A percentile compares a stretch with the other conserved stretches of the same genome.
phyloP scores from a whole-genome alignment of 1,284 basidiomycete genomes.

The Acaromyces ingoldii region DNA sequence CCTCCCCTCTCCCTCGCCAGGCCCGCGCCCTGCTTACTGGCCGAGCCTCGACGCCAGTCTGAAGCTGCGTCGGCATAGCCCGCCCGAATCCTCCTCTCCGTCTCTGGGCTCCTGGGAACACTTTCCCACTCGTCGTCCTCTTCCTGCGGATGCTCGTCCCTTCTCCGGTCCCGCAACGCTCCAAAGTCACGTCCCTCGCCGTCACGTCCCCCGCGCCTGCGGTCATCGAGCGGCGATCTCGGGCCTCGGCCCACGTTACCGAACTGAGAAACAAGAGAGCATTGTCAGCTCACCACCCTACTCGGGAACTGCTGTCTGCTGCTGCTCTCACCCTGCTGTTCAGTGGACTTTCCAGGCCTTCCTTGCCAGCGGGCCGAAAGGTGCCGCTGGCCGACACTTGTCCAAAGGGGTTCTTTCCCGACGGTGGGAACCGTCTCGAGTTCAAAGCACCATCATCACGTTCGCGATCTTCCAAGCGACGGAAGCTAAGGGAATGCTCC shows the following conservation, averaged over 20 bases:
- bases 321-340: neutral
- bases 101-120: slow-evolving; percentile 20
- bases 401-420: slow-evolving; percentile 43
- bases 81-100: slow-evolving; percentile 15
- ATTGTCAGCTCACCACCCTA: too few relatives aligned
- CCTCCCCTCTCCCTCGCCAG: slow-evolving; percentile 1
- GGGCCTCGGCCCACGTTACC: too few relatives aligned
- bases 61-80: slow-evolving; percentile 14
- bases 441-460: neutral
- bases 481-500: neutral
- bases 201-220: neutral
- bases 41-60: slow-evolving; percentile 9
- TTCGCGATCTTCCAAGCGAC: neutral
- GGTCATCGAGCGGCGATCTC: slow-evolving; percentile 1
- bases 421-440: slow-evolving; percentile 20
- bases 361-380: slow-evolving; percentile 38
- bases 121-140: slow-evolving; percentile 31
- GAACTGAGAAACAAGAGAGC: too few relatives aligned
- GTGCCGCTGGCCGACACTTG: slow-evolving; percentile 40
- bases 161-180: slow-evolving; percentile 9
- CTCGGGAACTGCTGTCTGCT: too few relatives aligned
- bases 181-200: neutral
- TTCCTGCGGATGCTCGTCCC: slow-evolving; percentile 26
- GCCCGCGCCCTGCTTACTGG: neutral
- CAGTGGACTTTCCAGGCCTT: neutral